Evolutionary conservation across 257 asterid species (phyloP), one percentile per base, ranked within the genome.

Genomic region (Gynochthodes officinalis): DNA sequence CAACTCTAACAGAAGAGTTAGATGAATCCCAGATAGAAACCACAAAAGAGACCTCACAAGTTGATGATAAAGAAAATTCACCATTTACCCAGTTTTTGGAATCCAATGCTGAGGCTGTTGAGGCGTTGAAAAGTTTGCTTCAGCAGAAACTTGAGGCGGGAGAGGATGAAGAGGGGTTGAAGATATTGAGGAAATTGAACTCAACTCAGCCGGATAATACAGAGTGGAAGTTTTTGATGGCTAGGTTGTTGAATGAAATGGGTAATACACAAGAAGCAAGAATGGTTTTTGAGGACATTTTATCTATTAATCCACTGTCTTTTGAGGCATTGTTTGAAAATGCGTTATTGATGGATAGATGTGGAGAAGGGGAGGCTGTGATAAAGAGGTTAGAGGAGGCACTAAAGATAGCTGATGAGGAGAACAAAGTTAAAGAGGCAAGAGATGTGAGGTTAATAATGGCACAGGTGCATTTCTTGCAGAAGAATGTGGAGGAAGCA

Each of bases 391-490:
- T 93, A 50, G 91, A 88, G 80, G 83, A 71, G 44, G 97, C 98
- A 11, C 63, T 90, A 49, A 59, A 73, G 62, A 60, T 88, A n/a
- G 97, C 97, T 0, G 96, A 87, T 71, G 77, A 76, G 5, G 92
- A 84, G 81, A 75, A 76, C 39, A 90, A 84, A 83, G 67, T 49
- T 7, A 90, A 86, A 60, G 96, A 87, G 75, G 95, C 90, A 0
- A 87, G 97, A 70, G 96, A 93, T 58, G 91, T 93, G 82, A 89
- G 78, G 77, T 73, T 91, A 60, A 89, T 93, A 66, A 93, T 89
- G 83, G 97, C 97, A 67, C 97, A 93, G 65, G 78, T 91, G 74
- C 91, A 83, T 80, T 91, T 89, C 79, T 86, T 93, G 78, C 97
- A 86, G 71, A 89, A 86, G 90, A 86, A 88, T 58, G 89, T 89